Conservation (phyloP, 345 rosid species). For the Erodium maritimum region DNA sequence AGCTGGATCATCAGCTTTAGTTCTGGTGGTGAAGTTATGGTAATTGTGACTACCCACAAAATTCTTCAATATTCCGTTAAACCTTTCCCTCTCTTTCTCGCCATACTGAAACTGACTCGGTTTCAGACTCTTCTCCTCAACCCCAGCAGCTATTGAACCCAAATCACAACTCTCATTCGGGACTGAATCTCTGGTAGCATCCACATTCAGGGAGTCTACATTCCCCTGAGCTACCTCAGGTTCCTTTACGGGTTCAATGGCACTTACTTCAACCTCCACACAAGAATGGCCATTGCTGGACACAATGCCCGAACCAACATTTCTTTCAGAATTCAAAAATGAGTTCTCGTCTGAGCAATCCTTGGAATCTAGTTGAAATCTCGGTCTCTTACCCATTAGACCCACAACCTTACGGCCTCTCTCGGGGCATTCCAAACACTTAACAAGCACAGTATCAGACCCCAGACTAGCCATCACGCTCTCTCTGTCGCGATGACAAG, state of each 20-base stretch:
- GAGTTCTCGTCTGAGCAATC: constrained; percentile 1
- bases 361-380: too few species aligned
- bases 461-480: constrained; percentile 91
- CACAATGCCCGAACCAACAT: too few species aligned
- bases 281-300: constrained; percentile 14
- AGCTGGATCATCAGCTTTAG: constrained; percentile 76
- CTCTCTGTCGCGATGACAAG: constrained; percentile 63
- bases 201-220: too few species aligned
- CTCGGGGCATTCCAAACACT: constrained; percentile 73
- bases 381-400: constrained; percentile 60
- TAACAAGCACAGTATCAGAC: constrained; percentile 51
- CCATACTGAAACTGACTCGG: constrained; percentile 44
- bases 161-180: constrained; percentile 13
- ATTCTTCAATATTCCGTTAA: constrained; percentile 55
- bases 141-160: background rate
- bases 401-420: constrained; percentile 75
- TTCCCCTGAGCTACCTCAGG: constrained; percentile 1
- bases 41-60: constrained; percentile 90
- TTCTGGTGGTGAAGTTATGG: constrained; percentile 90
- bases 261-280: background rate
- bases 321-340: constrained; percentile 5
- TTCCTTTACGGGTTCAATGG: constrained; percentile 9
- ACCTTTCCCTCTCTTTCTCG: constrained; percentile 62
- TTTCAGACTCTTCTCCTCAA: constrained; percentile 10
- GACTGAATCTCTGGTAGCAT: constrained; percentile 1